Evolutionary conservation across 768 basidiomycete genomes (phyloP).

Genomic region (Suillus bovinus): DNA sequence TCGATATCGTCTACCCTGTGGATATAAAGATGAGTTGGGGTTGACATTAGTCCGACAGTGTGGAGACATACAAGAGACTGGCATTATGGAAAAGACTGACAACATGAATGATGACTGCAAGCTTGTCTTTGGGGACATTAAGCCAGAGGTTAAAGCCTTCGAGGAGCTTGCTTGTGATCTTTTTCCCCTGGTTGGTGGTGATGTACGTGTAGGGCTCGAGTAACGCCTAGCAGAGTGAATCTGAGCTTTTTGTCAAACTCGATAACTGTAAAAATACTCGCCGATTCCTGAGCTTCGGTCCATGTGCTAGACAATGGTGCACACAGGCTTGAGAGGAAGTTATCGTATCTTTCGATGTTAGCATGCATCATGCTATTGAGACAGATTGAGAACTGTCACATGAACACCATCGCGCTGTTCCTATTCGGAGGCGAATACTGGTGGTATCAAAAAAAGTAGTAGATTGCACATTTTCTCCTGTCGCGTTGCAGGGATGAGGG

Average conservation of each 20-base stretch:
- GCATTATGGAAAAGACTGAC: slow-evolving; percentile 91
- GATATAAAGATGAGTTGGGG: neutral
- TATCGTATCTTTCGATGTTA: slow-evolving; percentile 33
- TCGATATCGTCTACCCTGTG: slow-evolving; percentile 88
- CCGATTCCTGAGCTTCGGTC: slow-evolving; percentile 13
- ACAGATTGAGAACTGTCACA: neutral
- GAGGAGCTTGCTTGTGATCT: slow-evolving; percentile 79
- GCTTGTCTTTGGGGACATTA: slow-evolving; percentile 66
- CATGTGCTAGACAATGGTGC: slow-evolving; percentile 23
- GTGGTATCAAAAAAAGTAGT: neutral
- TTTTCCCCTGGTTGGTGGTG: slow-evolving; percentile 83
- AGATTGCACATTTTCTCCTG: no score
- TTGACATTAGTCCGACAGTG: neutral
- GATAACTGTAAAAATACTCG: neutral
- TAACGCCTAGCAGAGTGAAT: slow-evolving; percentile 36
- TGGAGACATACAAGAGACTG: slow-evolving; percentile 68
- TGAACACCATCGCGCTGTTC: neutral
- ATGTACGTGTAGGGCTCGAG: slow-evolving; percentile 88
- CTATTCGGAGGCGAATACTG: neutral
- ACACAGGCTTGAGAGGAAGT: slow-evolving; percentile 36
- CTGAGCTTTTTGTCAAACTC: neutral
- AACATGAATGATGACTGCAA: slow-evolving; percentile 68
- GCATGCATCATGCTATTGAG: neutral
- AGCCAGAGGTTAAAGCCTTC: slow-evolving; percentile 92
- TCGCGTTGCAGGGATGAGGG: neutral